These are phyloP conservation scores for Lathyrus tuberosus DNA, from an alignment of 306 rosid genomes.

Conservation along the genomic window DNA sequence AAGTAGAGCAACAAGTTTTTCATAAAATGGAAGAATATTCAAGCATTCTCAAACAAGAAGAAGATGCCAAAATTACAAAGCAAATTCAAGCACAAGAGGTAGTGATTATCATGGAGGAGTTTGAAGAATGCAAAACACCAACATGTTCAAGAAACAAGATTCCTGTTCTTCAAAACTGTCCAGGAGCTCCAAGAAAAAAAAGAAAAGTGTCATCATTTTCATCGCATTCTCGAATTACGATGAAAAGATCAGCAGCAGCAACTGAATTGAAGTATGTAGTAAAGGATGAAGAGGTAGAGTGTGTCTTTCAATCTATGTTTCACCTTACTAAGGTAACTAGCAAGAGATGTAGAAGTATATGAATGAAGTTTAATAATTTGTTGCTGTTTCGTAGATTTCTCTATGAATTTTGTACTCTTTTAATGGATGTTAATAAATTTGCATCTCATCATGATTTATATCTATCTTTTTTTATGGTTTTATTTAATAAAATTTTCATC, in stretches of 20 bases:
- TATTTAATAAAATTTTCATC: not conserved
- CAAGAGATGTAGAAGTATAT: conserved; percentile 53
- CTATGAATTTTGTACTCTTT: not conserved
- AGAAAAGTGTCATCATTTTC: conserved; percentile 25
- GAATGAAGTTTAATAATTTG: conserved; percentile 39
- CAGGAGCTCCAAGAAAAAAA: conserved; percentile 57
- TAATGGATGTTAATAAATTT: conserved; percentile 24
- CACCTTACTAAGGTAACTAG: conserved; percentile 40
- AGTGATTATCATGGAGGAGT: conserved; percentile 15
- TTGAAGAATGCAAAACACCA: conserved; percentile 57
- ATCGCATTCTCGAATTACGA: not conserved
- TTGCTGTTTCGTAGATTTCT: not conserved
- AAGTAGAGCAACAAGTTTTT: conserved; percentile 13
- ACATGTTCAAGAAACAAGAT: conserved; percentile 43
- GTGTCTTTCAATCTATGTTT: conserved; percentile 53
- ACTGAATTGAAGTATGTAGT: conserved; percentile 38
- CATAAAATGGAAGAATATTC: conserved; percentile 18
- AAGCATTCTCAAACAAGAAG: conserved; percentile 11
- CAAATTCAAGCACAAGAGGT: conserved; percentile 11
- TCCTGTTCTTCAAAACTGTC: conserved; percentile 50
- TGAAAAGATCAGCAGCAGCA: conserved; percentile 44
- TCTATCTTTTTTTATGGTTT: no score
- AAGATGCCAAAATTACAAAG: not conserved
- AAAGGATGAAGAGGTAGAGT: conserved; percentile 55
- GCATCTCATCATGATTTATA: conserved; percentile 1